phyloP scores from a whole-genome alignment of 2,329 filamentous ascomycete species.

The Cordyceps militaris region DNA sequence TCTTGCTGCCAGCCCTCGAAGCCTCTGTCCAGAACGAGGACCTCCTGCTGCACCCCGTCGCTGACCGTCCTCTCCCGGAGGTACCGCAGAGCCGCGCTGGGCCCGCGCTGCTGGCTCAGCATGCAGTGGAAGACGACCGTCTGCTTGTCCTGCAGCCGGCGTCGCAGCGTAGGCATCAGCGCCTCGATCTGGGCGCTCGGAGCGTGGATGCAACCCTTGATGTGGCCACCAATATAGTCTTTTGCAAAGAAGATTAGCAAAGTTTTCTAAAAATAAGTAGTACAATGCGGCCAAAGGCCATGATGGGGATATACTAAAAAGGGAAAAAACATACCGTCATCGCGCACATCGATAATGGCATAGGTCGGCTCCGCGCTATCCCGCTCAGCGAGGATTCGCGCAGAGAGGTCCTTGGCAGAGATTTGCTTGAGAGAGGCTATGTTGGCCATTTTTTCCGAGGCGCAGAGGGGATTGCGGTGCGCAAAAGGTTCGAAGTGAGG shows the following conservation, averaged over 20 bases:
- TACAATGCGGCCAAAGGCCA: neutral
- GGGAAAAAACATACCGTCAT: conserved; percentile 52
- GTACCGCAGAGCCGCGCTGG: conserved; percentile 75
- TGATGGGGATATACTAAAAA: neutral
- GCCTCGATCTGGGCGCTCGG: conserved; percentile 68
- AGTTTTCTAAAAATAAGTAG: neutral
- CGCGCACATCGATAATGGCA: conserved; percentile 83
- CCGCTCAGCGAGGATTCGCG: conserved; percentile 49
- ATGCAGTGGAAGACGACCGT: conserved; percentile 93
- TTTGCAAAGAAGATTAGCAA: neutral
- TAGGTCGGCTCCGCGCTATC: conserved; percentile 39
- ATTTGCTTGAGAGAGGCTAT: conserved; percentile 44
- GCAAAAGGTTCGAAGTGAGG: too few species aligned
- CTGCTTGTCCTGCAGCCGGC: conserved; percentile 67
- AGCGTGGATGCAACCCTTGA: conserved; percentile 67
- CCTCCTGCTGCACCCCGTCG: conserved; percentile 51
- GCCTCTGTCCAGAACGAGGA: conserved; percentile 75
- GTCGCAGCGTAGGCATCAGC: conserved; percentile 74
- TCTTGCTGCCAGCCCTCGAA: conserved; percentile 86
- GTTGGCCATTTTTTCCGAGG: conserved; percentile 1
- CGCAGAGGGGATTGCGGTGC: neutral
- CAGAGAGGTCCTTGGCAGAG: conserved; percentile 59
- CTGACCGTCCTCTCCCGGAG: conserved; percentile 63
- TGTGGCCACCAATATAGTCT: conserved; percentile 92
- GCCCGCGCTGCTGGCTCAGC: conserved; percentile 83